Base-by-base conservation (phyloP, 345 rosid genomes). In the Trapa incisa region DNA sequence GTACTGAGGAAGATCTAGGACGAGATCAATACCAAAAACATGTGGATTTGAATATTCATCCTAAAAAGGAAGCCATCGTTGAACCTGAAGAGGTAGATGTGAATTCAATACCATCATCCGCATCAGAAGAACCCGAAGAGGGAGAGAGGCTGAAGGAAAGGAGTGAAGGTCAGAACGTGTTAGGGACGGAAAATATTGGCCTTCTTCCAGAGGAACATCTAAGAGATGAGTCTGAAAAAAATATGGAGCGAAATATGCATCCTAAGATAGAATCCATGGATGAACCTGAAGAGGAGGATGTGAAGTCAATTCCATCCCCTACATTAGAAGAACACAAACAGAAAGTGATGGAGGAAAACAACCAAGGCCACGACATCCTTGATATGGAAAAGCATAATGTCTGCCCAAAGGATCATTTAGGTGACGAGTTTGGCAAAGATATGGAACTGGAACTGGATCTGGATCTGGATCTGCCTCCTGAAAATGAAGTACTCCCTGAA, bases 261-360 rank as follows among this genome's bases (percentile, higher is more conserved):
- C 53, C 50, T 61, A 22, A 60, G 37, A 50, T 35, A 58, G 80
- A 75, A 70, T 75, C 73, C 35, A 67, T 75, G 61, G 67, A 64
- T 43, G 79, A 78, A 68, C 60, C 73, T 33, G 75, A 74, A 65
- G 80, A 80, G 47, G 71, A 75, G 15, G 68, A 69, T 36, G 78
- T 70, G 62, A 77, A 71, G 37, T 73, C 78, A 0, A 72, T 75
- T 38, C 42, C 75, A 47, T 50, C 84, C 6, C 74, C 73, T 42
- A 80, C 83, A 36, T 72, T 81, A 0, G 78, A 78, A 35, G 79
- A 74, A 6, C 70, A 56, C 2, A 67, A 74, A 14, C 79, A 74
- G 35, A 62, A 54, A 61, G 65, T 67, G 70, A 74, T 72, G 67
- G 37, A 64, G 68, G 50, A 60, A 62, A 37, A 42, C 62, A 61